phyloP scores from a whole-genome alignment of 2,329 filamentous ascomycete genomes.

The Talaromyces sp. region DNA sequence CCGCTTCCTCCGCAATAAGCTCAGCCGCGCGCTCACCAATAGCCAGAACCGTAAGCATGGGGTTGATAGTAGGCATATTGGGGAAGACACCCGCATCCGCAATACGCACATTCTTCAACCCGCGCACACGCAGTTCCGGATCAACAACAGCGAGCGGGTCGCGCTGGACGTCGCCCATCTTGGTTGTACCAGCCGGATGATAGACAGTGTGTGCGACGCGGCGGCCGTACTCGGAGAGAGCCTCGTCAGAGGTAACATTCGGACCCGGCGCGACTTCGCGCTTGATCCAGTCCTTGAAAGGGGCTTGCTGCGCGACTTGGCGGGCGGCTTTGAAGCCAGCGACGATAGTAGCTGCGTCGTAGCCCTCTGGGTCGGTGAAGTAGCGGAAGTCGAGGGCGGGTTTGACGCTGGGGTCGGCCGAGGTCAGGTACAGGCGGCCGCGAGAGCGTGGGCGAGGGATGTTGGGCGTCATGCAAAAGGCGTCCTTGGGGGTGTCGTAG shows the following conservation, averaged over 20 bases:
- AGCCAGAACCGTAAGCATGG: slow-evolving; percentile 81
- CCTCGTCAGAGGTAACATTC: slow-evolving; percentile 68
- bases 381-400: slow-evolving; percentile 83
- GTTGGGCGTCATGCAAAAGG: slow-evolving; percentile 92
- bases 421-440: slow-evolving; percentile 72
- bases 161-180: slow-evolving; percentile 71
- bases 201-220: slow-evolving; percentile 83
- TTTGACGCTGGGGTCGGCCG: slow-evolving; percentile 68
- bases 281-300: slow-evolving; percentile 80
- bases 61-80: slow-evolving; percentile 80
- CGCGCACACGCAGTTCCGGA: slow-evolving; percentile 64
- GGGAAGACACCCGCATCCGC: slow-evolving; percentile 87
- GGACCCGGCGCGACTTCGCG: slow-evolving; percentile 75
- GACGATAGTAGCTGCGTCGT: slow-evolving; percentile 77
- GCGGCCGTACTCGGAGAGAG: slow-evolving; percentile 74
- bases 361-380: slow-evolving; percentile 81
- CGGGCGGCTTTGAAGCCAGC: slow-evolving; percentile 73
- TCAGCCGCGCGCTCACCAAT: slow-evolving; percentile 82
- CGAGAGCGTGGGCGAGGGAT: slow-evolving; percentile 77
- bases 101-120: slow-evolving; percentile 68
- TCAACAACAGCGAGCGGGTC: slow-evolving; percentile 79
- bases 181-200: slow-evolving; percentile 82
- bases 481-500: slow-evolving; percentile 65
- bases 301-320: slow-evolving; percentile 66
- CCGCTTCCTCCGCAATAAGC: slow-evolving; percentile 69